Conservation (phyloP, 225 moss, liverwort and hornwort species). For the Polytrichum commune region DNA sequence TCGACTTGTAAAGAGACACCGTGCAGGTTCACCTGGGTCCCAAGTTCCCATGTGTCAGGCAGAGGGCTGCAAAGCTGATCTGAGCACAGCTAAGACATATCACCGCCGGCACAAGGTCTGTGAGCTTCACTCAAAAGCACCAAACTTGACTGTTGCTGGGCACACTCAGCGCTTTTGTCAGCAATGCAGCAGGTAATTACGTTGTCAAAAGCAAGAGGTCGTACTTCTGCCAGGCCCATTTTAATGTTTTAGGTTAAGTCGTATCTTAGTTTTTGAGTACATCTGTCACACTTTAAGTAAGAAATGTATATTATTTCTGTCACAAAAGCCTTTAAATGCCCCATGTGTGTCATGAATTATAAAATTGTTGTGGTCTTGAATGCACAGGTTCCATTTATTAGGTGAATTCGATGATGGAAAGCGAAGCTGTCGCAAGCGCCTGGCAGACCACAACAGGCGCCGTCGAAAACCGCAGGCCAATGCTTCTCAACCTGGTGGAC, state of each 20-base stretch:
- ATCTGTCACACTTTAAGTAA: too few species aligned
- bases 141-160: slow-evolving; percentile 67
- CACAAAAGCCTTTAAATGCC: too few species aligned
- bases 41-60: slow-evolving; percentile 93
- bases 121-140: slow-evolving; percentile 85
- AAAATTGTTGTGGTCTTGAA: too few species aligned
- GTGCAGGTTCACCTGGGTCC: slow-evolving; percentile 76
- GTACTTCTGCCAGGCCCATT: too few species aligned
- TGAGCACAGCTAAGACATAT: slow-evolving; percentile 85
- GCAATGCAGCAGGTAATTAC: slow-evolving; percentile 83
- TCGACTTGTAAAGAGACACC: slow-evolving; percentile 74
- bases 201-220: too few species aligned
- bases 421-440: slow-evolving; percentile 85
- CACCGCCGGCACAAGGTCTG: slow-evolving; percentile 97
- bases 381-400: slow-evolving; percentile 79
- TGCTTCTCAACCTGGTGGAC: slow-evolving; percentile 53
- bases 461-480: slow-evolving; percentile 83
- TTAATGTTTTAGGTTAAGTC: too few species aligned
- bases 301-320: too few species aligned
- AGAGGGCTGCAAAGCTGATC: slow-evolving; percentile 89
- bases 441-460: slow-evolving; percentile 90
- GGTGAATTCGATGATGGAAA: slow-evolving; percentile 96
- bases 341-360: too few species aligned
- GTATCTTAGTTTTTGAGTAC: too few species aligned
- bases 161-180: slow-evolving; percentile 93